A percentile compares a stretch with the other conserved stretches of the same genome.
Evolutionary conservation across 2,329 filamentous ascomycete genomes (phyloP).

Genomic region (Fusarium cyanostomum): DNA sequence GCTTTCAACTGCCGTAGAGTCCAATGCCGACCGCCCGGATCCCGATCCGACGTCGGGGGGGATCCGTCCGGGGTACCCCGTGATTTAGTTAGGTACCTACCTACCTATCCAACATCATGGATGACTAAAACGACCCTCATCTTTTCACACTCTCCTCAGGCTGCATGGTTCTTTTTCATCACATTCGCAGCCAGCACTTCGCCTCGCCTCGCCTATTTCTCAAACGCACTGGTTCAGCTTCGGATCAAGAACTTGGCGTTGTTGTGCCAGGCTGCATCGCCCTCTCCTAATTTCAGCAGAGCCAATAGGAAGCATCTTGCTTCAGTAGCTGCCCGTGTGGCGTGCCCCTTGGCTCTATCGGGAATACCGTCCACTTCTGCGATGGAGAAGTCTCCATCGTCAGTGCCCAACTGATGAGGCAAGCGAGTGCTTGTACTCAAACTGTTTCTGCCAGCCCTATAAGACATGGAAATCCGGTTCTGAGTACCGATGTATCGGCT

Average conservation of each 20-base stretch:
- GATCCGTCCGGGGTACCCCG: not conserved
- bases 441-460: slow-evolving; percentile 5
- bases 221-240: slow-evolving; percentile 17
- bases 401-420: slow-evolving; percentile 7
- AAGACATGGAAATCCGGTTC: not conserved
- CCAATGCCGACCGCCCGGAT: slow-evolving; percentile 6
- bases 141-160: not conserved
- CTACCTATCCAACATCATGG: not conserved
- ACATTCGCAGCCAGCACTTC: not conserved
- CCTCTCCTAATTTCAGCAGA: slow-evolving; percentile 30
- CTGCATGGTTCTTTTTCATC: not conserved
- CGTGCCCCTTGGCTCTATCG: slow-evolving; percentile 30
- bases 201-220: not conserved
- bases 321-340: slow-evolving; percentile 26
- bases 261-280: slow-evolving; percentile 6
- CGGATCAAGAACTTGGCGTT: slow-evolving; percentile 18
- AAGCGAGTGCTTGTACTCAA: slow-evolving; percentile 17
- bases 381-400: slow-evolving; percentile 15
- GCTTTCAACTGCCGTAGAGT: slow-evolving; percentile 13
- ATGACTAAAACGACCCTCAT: not conserved
- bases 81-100: no score
- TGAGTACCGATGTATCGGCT: not conserved
- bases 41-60: not conserved
- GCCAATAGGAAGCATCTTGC: slow-evolving; percentile 27
- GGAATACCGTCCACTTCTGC: slow-evolving; percentile 11